Evolutionary conservation across 2,329 filamentous ascomycete species (phyloP).

Genomic region (Decorospora gaudefroyi): DNA sequence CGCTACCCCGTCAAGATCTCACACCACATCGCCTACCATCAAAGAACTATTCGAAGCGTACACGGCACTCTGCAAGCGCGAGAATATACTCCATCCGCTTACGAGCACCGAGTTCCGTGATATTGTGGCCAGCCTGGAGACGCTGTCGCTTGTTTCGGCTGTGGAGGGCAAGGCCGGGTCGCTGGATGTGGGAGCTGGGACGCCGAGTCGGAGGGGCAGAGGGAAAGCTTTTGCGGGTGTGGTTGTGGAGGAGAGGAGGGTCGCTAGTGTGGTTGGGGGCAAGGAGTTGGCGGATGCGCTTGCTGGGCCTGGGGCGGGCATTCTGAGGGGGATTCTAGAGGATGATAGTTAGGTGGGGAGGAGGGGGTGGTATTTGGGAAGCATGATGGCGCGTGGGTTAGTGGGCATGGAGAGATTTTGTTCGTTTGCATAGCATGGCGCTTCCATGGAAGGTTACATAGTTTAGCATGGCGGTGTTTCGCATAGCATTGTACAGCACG

Average conservation of each 20-base stretch:
- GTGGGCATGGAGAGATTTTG: no score
- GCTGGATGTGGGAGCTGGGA: slow-evolving; percentile 63
- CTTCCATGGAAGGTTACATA: no score
- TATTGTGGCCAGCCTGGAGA: slow-evolving; percentile 86
- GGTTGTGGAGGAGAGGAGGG: slow-evolving; percentile 72
- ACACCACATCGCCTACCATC: slow-evolving; percentile 72
- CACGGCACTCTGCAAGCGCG: slow-evolving; percentile 76
- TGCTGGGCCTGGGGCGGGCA: slow-evolving; percentile 55
- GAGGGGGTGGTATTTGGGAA: not conserved
- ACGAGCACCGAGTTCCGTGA: slow-evolving; percentile 93
- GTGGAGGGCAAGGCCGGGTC: slow-evolving; percentile 72
- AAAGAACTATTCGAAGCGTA: slow-evolving; percentile 86
- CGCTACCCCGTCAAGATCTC: slow-evolving; percentile 51
- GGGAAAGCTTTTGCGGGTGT: slow-evolving; percentile 51
- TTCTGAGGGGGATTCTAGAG: slow-evolving; percentile 43
- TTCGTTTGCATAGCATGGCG: no score
- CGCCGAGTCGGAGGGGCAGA: slow-evolving; percentile 71
- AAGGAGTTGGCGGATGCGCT: slow-evolving; percentile 76
- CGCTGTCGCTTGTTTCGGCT: slow-evolving; percentile 75
- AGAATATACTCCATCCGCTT: slow-evolving; percentile 86
- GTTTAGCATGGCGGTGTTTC: no score
- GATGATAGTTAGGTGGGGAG: slow-evolving; percentile 19
- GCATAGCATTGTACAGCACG: no score
- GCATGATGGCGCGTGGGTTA: not conserved
- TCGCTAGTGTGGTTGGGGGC: slow-evolving; percentile 79